These are phyloP conservation scores for Rauvolfia tetraphylla DNA, from an alignment of 257 asterid genomes.

Conservation along the genomic window DNA sequence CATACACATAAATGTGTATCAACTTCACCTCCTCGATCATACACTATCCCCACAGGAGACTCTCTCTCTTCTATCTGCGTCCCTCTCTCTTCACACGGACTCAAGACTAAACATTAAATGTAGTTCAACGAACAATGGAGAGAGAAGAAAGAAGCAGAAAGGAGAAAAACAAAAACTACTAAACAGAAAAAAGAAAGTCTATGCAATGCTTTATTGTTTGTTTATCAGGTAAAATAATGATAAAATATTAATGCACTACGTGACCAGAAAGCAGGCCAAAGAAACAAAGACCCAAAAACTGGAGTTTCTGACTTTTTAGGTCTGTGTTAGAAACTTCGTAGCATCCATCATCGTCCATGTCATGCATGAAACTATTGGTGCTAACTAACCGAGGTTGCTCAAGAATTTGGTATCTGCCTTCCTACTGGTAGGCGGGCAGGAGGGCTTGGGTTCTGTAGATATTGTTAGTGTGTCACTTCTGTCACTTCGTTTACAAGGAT, in stretches of 20 bases:
- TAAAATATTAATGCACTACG: slow-evolving; percentile 1
- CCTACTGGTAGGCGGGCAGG: too few species aligned
- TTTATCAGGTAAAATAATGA: slow-evolving; percentile 7
- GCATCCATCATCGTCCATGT: background rate
- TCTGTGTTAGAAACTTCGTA: background rate
- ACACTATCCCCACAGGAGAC: slow-evolving; percentile 6
- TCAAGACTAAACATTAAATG: slow-evolving; percentile 30
- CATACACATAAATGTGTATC: slow-evolving; percentile 1
- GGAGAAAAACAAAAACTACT: background rate
- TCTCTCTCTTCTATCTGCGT: background rate
- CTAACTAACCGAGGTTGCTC: background rate
- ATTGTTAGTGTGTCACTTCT: background rate
- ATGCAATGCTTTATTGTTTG: slow-evolving; percentile 21
- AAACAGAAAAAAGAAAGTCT: background rate
- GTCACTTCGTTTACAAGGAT: background rate
- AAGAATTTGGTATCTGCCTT: background rate
- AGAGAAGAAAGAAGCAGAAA: slow-evolving; percentile 3
- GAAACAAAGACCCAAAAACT: background rate
- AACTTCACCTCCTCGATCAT: slow-evolving; percentile 15
- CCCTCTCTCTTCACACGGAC: slow-evolving; percentile 16
- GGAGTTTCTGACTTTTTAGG: slow-evolving; percentile 1
- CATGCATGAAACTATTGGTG: background rate
- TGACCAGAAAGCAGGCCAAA: slow-evolving; percentile 6
- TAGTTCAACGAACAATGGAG: slow-evolving; percentile 26
- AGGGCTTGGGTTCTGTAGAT: background rate